Conservation (phyloP, 768 basidiomycete species). For the Termitomyces sp. region DNA sequence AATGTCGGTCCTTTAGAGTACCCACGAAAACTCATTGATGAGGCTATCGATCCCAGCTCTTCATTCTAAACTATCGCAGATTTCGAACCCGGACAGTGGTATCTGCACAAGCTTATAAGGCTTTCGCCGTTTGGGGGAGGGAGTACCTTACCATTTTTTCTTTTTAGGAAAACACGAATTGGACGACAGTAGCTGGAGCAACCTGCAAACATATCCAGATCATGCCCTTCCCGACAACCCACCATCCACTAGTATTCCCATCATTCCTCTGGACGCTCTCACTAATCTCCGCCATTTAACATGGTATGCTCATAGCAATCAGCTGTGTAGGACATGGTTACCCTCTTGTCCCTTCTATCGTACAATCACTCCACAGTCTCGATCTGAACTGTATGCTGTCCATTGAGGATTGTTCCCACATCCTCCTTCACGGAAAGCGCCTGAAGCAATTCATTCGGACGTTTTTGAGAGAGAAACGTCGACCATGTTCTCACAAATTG, state of each 20-base stretch:
- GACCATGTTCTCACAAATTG: not conserved
- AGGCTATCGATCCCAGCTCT: not conserved
- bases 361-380: slow-evolving; percentile 1
- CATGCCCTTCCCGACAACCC: not conserved
- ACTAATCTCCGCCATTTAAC: not conserved
- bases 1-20: not conserved
- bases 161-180: not conserved
- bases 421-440: slow-evolving; percentile 3
- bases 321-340: slow-evolving; percentile 1
- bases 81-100: not conserved
- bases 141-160: slow-evolving; percentile 2
- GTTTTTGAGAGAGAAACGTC: not conserved
- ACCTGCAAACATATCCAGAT: not conserved
- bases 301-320: not conserved
- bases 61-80: slow-evolving; percentile 1
- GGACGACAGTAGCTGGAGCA: slow-evolving; percentile 1
- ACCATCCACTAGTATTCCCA: not conserved
- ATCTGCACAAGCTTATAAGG: not conserved
- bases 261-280: slow-evolving; percentile 3
- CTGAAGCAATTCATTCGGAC: not conserved
- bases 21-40: not conserved
- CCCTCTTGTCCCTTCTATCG: slow-evolving; percentile 1
- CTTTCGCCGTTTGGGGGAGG: slow-evolving; percentile 4
- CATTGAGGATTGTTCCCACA: not conserved
- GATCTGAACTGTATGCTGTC: slow-evolving; percentile 1